phyloP scores from a whole-genome alignment of 495 filamentous ascomycete species.

The Podospora sp. region DNA sequence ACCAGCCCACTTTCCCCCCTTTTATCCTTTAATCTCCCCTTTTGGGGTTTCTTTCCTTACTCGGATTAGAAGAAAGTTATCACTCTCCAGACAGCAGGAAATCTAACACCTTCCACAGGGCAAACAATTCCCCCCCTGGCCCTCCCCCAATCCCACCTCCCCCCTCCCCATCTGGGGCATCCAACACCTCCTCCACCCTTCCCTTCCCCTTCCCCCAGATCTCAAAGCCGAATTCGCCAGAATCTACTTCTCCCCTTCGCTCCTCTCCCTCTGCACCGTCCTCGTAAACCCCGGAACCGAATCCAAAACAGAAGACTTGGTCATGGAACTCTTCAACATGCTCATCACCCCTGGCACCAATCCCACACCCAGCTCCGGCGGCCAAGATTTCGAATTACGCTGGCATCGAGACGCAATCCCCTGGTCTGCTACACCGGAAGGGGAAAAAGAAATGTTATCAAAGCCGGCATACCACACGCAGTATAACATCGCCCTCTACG shows the following conservation, averaged over 20 bases:
- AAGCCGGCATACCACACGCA: constrained; percentile 65
- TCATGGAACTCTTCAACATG: constrained; percentile 71
- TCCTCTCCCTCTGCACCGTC: constrained; percentile 42
- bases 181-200: constrained; percentile 78
- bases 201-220: constrained; percentile 44
- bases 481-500: constrained; percentile 72
- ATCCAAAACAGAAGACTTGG: not conserved
- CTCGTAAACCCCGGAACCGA: not conserved
- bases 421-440: constrained; percentile 54
- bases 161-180: constrained; percentile 74
- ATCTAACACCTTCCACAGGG: too few species aligned
- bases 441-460: constrained; percentile 42
- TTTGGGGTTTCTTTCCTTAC: too few species aligned
- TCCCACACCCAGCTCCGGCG: not conserved
- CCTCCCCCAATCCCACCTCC: constrained; percentile 48
- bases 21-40: too few species aligned
- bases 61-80: too few species aligned
- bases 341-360: constrained; percentile 61
- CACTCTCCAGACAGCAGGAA: too few species aligned
- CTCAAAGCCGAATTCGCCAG: constrained; percentile 56
- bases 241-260: constrained; percentile 65
- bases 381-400: constrained; percentile 61
- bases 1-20: too few species aligned
- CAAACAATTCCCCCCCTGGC: constrained; percentile 88
- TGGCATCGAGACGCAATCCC: constrained; percentile 83